phyloP scores from a whole-genome alignment of 1,284 basidiomycete species.

The Heterobasidion parviporum region DNA sequence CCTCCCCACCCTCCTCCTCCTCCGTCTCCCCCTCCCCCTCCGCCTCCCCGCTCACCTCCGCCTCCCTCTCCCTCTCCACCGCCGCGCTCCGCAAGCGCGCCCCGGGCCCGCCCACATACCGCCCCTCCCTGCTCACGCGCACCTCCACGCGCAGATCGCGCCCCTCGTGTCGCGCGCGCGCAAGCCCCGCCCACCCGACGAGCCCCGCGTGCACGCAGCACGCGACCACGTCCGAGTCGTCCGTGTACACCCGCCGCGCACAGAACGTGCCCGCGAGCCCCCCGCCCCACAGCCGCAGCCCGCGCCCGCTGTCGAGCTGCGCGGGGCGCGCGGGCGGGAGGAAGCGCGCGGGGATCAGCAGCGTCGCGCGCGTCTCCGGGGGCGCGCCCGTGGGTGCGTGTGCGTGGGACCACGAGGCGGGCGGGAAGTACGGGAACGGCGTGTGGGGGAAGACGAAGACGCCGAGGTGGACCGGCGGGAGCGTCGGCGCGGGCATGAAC shows the following conservation, averaged over 20 bases:
- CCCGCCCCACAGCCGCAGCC: constrained; percentile 9
- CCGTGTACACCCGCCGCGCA: constrained; percentile 53
- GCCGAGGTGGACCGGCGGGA: constrained; percentile 41
- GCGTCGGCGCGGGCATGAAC: not conserved
- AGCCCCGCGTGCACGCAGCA: constrained; percentile 67
- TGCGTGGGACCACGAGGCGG: constrained; percentile 13
- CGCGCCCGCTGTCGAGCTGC: constrained; percentile 13
- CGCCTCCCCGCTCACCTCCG: constrained; percentile 14
- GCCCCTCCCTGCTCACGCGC: constrained; percentile 28
- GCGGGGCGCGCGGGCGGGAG: constrained; percentile 39
- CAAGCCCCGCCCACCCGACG: constrained; percentile 51
- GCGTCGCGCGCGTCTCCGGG: constrained; percentile 45
- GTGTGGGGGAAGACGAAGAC: constrained; percentile 41
- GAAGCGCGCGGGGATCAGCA: constrained; percentile 51
- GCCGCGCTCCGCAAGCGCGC: constrained; percentile 11
- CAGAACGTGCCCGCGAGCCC: constrained; percentile 16
- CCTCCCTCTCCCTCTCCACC: constrained; percentile 7
- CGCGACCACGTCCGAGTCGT: constrained; percentile 65
- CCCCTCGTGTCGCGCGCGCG: constrained; percentile 40
- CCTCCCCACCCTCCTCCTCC: constrained; percentile 35
- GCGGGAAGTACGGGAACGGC: constrained; percentile 33
- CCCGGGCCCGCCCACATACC: constrained; percentile 36
- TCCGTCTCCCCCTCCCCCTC: constrained; percentile 48
- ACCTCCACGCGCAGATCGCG: constrained; percentile 49
- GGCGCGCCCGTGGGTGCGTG: constrained; percentile 29